Evolutionary conservation across 2,329 filamentous ascomycete species (phyloP), one percentile per base, ranked within the genome.

Genomic region (Anthostomella pinea): DNA sequence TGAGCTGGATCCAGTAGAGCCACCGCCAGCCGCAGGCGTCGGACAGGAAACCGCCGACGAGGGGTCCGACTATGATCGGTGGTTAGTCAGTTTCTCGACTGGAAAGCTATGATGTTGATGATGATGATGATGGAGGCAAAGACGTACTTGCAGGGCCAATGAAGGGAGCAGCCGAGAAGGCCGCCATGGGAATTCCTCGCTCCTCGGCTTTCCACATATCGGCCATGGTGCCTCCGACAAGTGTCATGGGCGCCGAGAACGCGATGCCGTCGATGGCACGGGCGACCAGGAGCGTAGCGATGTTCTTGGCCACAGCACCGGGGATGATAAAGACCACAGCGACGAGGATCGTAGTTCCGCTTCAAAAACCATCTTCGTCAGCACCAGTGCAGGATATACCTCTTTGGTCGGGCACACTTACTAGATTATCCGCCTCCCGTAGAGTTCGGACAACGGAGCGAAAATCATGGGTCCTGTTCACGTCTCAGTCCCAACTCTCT

Each of bases 1-100:
- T 94, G 8, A 93, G 69, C 56, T 91, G 87, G 50, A 95, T 77
- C 83, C 85, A 91, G 67, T 93, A 93, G 0, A 93, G 69, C 85
- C 86, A 93, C 48, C 87, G 69, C 87, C 87, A 93, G 23, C 83
- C 83, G 0, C 70, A 64, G 1, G 75, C 76, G 49, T 89, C 83
- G 6, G 75, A 73, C 2, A 93, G 69, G 57, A 81, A 94, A 8
- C 87, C 88, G 48, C 88, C 89, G 6, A 83, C 74, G 1, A 95
- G 72, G 6, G 85, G 84, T 43, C 84, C 84, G 47, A 86, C 66
- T 70, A 30, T 24, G n/a, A 26, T 11, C 6, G 14, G 21, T 11
- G 6, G 39, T 55, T 39, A 52, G 41, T 9, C 21, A 31, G 21
- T 14, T 8, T 17, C 15, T 16, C 17, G 13, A 37, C 3, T 2